These are phyloP conservation scores for Aspergillus sp. DNA, from an alignment of 2,329 filamentous ascomycete genomes.

Conservation along the genomic window DNA sequence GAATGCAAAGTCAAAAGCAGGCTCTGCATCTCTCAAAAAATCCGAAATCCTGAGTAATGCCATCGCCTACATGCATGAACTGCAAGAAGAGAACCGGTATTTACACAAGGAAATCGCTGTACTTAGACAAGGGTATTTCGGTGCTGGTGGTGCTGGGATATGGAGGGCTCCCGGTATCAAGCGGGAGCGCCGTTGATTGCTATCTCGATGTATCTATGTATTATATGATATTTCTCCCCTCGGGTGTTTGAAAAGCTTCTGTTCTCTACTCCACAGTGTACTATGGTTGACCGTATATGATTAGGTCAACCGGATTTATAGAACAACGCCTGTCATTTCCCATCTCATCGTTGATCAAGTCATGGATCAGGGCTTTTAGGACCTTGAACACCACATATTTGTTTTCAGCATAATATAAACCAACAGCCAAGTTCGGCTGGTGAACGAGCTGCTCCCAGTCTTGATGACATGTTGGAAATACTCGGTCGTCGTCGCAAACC, in stretches of 20 bases:
- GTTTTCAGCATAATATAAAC: too few relatives aligned
- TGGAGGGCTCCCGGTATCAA: background rate
- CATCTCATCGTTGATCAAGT: too few relatives aligned
- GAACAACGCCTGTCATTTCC: too few relatives aligned
- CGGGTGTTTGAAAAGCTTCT: background rate
- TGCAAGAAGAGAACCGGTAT: conserved; percentile 28
- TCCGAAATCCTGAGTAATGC: conserved; percentile 32
- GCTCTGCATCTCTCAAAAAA: conserved; percentile 28
- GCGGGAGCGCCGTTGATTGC: background rate
- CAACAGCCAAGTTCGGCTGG: too few relatives aligned
- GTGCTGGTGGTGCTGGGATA: conserved; percentile 18
- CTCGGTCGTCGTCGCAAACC: too few relatives aligned
- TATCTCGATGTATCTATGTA: background rate
- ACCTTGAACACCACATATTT: too few relatives aligned
- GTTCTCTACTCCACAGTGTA: too few relatives aligned
- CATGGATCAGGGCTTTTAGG: too few relatives aligned
- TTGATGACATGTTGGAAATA: too few relatives aligned
- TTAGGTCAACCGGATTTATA: too few relatives aligned
- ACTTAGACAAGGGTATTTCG: conserved; percentile 18
- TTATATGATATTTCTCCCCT: conserved; percentile 2
- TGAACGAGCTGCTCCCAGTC: too few relatives aligned
- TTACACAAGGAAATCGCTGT: conserved; percentile 26
- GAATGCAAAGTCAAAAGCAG: conserved; percentile 13
- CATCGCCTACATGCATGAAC: conserved; percentile 27
- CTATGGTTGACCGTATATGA: too few relatives aligned